Base-by-base conservation (phyloP, 2,329 filamentous ascomycete genomes). In the Tolypocladium ovalisporum region DNA sequence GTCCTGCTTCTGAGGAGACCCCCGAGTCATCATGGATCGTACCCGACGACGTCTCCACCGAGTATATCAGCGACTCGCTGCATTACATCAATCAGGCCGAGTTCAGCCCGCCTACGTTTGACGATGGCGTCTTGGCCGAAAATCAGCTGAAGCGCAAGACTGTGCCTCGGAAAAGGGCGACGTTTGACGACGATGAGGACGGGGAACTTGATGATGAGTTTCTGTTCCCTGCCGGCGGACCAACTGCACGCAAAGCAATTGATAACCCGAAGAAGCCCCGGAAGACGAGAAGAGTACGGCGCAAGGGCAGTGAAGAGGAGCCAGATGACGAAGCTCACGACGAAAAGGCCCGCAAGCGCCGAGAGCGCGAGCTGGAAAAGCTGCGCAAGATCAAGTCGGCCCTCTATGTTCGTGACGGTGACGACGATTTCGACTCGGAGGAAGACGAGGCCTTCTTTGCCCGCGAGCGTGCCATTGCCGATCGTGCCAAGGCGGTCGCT, bases 381-480 rank as follows among this genome's bases (percentile, higher is more conserved):
- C 80, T 84, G 54, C 77, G 78, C 36, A 88, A 87, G 68, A 88
- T 94, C 73, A 97, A 97, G 77, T 95, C 89, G 65, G 85, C 86
- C 29, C 73, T 93, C 42, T 93, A 85, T 65, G 88, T 99, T 54
- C 83, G 87, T 58, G 85, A 87, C 40, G 90, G 88, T 63, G 94
- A 97, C 68, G 94, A 97, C 56, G 91, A 96, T 63, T 86, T 82
- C n/a, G 90, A 96, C 66, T 84, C 81, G 37, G 90, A 91, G 52
- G 82, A 83, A 57, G 78, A 79, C 54, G 71, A 76, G 27, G 84
- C 82, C 24, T 97, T 97, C 72, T 97, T 93, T 71, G 84, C 80
- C 2, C 79, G 82, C 19, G 92, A 97, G 72, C 68, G 68, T 3
- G 71, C 70, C 19, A 77, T 87, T 59, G 78, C 88, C 54, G 78